Evolutionary conservation across 1,139 yeast genomes (phyloP).

Genomic region (Taiozyma sp.): DNA sequence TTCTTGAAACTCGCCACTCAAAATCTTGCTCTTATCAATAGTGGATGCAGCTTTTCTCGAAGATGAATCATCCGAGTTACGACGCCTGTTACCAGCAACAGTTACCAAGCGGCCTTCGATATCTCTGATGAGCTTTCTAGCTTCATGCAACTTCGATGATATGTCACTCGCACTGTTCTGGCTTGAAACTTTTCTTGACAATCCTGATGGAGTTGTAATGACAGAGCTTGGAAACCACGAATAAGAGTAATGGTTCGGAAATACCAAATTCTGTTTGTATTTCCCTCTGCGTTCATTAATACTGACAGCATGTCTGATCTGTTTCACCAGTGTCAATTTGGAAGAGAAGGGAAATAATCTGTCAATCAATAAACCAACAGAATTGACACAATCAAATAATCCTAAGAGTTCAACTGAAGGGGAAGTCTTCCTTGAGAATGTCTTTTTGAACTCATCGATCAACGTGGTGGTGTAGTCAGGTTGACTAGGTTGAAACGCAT

Average conservation of each 20-base stretch:
- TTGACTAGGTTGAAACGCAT: conserved; percentile 50
- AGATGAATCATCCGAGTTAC: conserved; percentile 1
- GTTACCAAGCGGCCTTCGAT: conserved; percentile 1
- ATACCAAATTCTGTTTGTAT: conserved; percentile 51
- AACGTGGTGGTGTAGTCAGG: conserved; percentile 37
- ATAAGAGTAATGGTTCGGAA: conserved; percentile 36
- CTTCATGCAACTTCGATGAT: conserved; percentile 3
- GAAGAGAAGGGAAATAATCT: conserved; percentile 54
- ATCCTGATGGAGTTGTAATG: not conserved
- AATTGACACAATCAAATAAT: conserved; percentile 62
- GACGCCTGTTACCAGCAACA: not conserved
- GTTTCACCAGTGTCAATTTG: conserved; percentile 44
- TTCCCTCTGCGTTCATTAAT: conserved; percentile 61
- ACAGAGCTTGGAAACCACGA: conserved; percentile 24
- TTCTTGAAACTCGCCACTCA: conserved; percentile 22
- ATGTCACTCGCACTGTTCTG: not conserved
- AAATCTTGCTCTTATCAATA: conserved; percentile 14
- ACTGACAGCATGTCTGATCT: conserved; percentile 61
- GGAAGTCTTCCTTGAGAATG: conserved; percentile 39
- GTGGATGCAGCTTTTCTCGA: conserved; percentile 1
- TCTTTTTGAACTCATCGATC: conserved; percentile 46
- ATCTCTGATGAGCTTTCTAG: conserved; percentile 8
- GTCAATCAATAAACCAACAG: conserved; percentile 56
- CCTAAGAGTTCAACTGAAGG: conserved; percentile 55
- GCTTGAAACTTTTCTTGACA: not conserved